Evolutionary conservation across 805 yeast species (phyloP).

Genomic region (Spathaspora arborariae): DNA sequence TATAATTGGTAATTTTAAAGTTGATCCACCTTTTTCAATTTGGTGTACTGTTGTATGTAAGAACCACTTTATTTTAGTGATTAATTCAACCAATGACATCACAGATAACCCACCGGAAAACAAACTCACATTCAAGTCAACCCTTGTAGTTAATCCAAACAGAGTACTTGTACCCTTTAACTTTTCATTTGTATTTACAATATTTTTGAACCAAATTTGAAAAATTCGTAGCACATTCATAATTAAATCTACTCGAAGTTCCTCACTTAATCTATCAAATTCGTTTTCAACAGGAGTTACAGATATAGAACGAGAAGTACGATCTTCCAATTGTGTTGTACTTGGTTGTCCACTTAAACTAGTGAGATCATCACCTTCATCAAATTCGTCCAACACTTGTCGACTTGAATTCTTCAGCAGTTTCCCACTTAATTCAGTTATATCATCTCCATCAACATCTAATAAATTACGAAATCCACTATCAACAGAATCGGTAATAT

Average conservation of each 20-base stretch:
- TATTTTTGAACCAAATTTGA: constrained; percentile 18
- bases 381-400: constrained; percentile 4
- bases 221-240: constrained; percentile 20
- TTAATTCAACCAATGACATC: constrained; percentile 9
- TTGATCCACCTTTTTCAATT: constrained; percentile 5
- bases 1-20: constrained; percentile 13
- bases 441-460: constrained; percentile 20
- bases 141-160: neutral
- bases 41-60: constrained; percentile 13
- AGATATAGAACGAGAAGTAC: neutral
- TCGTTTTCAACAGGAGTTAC: constrained; percentile 2
- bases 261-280: constrained; percentile 18
- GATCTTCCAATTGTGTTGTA: neutral
- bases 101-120: neutral
- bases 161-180: neutral
- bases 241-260: constrained; percentile 18
- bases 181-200: constrained; percentile 2
- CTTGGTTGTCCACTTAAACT: constrained; percentile 10
- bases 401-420: constrained; percentile 2
- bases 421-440: constrained; percentile 15
- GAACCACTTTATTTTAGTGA: constrained; percentile 15
- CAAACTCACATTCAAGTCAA: neutral
- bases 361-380: constrained; percentile 22
- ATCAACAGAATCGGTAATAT: neutral
- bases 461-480: constrained; percentile 1